phyloP scores from a whole-genome alignment of 139 green algal genomes.

The Picochlorum sp. region DNA sequence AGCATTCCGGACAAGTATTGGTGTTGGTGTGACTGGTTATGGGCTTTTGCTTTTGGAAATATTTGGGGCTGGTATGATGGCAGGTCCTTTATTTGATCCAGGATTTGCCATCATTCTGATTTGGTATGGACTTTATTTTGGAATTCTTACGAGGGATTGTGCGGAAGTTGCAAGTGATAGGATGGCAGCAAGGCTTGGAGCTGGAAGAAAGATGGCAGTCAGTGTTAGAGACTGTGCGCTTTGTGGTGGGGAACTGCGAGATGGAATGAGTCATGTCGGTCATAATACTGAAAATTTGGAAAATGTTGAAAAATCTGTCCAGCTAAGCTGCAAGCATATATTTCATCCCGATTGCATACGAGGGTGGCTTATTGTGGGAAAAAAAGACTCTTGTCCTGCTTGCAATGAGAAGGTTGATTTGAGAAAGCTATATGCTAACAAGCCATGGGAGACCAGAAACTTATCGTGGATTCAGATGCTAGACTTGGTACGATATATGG shows the following conservation, averaged over 20 bases:
- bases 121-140: conserved; percentile 84
- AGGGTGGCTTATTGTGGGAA: conserved; percentile 80
- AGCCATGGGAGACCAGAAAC: conserved; percentile 62
- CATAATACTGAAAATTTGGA: background rate
- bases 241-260: conserved; percentile 58
- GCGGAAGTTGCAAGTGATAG: conserved; percentile 69
- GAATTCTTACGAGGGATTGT: conserved; percentile 69
- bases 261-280: conserved; percentile 11
- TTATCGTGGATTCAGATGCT: conserved; percentile 69
- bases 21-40: conserved; percentile 54
- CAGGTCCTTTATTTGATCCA: conserved; percentile 15
- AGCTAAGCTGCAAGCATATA: conserved; percentile 77
- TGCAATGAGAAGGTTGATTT: conserved; percentile 72
- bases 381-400: conserved; percentile 65
- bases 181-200: conserved; percentile 48
- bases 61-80: conserved; percentile 36
- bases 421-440: conserved; percentile 35
- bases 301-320: conserved; percentile 5
- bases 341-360: conserved; percentile 79
- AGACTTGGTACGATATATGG: conserved; percentile 58
- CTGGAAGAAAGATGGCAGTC: conserved; percentile 21
- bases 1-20: conserved; percentile 39
- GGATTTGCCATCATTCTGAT: conserved; percentile 18
- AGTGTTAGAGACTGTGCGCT: conserved; percentile 56
- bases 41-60: conserved; percentile 55